Evolutionary conservation across 2,329 filamentous ascomycete species (phyloP), one percentile per base, ranked within the genome.

Genomic region (Ceratocystiopsis minuta): DNA sequence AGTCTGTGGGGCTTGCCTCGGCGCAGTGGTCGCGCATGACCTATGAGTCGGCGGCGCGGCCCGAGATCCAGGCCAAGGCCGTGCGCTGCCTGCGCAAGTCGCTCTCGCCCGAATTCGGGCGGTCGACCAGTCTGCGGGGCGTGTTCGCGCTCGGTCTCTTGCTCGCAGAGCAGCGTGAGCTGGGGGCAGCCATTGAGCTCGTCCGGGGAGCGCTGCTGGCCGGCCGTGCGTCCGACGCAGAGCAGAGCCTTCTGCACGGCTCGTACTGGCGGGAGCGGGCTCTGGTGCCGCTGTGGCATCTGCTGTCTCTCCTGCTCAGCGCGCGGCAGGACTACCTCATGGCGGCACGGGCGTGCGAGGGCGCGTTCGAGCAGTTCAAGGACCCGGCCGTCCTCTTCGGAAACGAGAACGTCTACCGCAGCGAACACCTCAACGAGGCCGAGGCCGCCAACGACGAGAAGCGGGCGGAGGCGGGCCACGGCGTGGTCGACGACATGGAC

Each of bases 21-120:
- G 84, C 87, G 2, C 79, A 88, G 48, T 95, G 85, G 85, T 84
- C 87, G 37, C 74, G 78, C 41, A 68, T 79, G 53, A 94, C 87
- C 0, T 82, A 77, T 45, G 78, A 94, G 48, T 78, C 77, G 18
- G 69, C 77, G 35, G 65, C 69, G 16, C 73, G 90, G 46, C 68
- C 76, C 6, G 74, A 80, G 39, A 73, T 88, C 36, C 86, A 93
- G 52, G 66, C 71, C 34, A 79, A 83, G 54, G 87, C 88, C 2
- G 75, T 90, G 34, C 70, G 75, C 48, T 79, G 76, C 46, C 68
- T 96, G 39, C 76, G 79, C 36, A 81, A 72, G 52, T 80, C 84
- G 10, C 60, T 92, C 16, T 72, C 75, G 1, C 72, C 77, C 4
- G 75, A 79, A 38, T 70, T 75, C 37, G 72, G 75, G 34, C 70